Base-by-base conservation (phyloP, 75 land plant species). In the Pinus albicaulis region DNA sequence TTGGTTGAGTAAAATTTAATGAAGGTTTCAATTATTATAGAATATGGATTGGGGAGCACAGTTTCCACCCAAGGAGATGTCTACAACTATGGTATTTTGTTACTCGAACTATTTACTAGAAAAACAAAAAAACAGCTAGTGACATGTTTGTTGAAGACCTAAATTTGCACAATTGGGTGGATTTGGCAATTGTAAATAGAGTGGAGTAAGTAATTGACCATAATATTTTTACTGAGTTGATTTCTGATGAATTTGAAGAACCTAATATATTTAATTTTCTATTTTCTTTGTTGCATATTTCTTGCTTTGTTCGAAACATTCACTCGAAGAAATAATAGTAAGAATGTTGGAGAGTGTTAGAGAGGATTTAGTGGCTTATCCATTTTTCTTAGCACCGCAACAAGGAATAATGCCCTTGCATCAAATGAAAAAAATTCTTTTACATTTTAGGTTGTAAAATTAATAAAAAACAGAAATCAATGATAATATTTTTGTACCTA, bases 31-130 rank as follows among this genome's bases (percentile, higher is more conserved):
- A 25, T 81, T 66, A 34, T 34, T 56, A 75, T 80, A 25, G 83
- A 81, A 57, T 81, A 81, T 31, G 79, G 48, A 60, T 31, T 71
- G 22, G 72, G 57, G 1, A 22, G 60, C 19, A 61, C 71, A 56
- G 34, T 81, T 71, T 77, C 80, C 15, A 71, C 58, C 25, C 77
- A 77, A 58, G 72, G 80, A 53, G 83, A 81, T 71, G 78, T 81
- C 24, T 81, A 81, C 26, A 81, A 80, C 80, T 81, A 59, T 59
- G 83, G 83, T 20, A 80, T 81, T 16, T 64, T 81, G 68, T 48
- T 81, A 62, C 72, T 81, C 63, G 83, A 81, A 60, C 72, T 81
- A 57, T 14, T 81, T 10, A 81, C 83, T 17, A 80, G 73, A 31
- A n/a, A n/a, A n/a, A n/a, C n/a, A 58, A 61, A 22, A 61, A 14